A percentile compares a stretch with the other conserved stretches of the same genome.
phyloP scores from a whole-genome alignment of 768 basidiomycete genomes.

The Rhodotorula diobovata region DNA sequence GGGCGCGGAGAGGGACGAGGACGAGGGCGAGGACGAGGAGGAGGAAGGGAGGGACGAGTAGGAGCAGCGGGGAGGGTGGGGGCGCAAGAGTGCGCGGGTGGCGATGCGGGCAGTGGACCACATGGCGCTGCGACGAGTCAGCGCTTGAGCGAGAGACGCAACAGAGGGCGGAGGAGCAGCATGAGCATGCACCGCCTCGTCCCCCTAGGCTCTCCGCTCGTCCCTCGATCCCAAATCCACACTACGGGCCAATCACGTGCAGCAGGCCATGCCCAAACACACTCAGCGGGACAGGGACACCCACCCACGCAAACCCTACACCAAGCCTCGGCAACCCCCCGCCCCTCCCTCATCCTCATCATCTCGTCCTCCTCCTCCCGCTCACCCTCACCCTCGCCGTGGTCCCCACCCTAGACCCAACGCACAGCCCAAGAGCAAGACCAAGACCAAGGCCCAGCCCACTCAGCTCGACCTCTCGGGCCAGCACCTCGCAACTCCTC shows the following conservation, averaged over 20 bases:
- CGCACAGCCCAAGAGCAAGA: too few species aligned
- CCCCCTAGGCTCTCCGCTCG: neutral
- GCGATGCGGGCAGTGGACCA: neutral
- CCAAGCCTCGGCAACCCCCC: neutral
- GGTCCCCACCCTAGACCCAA: neutral
- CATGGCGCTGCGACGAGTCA: neutral
- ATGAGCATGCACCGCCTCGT: too few species aligned
- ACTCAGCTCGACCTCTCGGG: slow-evolving; percentile 3
- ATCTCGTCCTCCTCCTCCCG: neutral
- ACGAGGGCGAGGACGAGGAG: neutral
- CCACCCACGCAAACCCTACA: slow-evolving; percentile 8
- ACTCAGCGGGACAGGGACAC: neutral
- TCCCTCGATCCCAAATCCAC: too few species aligned
- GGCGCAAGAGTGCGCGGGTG: neutral
- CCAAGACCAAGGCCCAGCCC: neutral
- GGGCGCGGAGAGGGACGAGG: neutral
- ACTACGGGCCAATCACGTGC: too few species aligned
- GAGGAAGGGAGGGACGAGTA: neutral
- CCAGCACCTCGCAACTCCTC: neutral
- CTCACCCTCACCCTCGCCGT: neutral
- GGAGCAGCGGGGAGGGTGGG: neutral
- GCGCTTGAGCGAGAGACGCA: too few species aligned
- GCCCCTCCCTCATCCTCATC: neutral
- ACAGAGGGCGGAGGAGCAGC: too few species aligned
- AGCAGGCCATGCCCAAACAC: neutral